Base-by-base conservation (phyloP, 148 eudicot species). In the Silene uniflora region DNA sequence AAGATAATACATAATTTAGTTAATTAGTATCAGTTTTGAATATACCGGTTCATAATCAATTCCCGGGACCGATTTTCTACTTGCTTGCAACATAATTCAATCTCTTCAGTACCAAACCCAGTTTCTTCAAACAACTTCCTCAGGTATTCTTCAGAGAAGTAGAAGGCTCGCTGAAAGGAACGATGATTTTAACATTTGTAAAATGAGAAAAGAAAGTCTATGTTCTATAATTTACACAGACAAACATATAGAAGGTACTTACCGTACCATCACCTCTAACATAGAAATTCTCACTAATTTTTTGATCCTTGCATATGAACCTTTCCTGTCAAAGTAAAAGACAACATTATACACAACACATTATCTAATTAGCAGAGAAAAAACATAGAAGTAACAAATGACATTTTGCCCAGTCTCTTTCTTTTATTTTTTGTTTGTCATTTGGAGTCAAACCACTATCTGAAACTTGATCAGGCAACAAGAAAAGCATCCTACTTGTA, bases 251-350 rank as follows among this genome's bases (percentile, higher is more conserved):
- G 49, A 47, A 18, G 62, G 23, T 69, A 86, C 97, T 89, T 83
- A 95, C 99, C 52, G 97, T 95, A 62, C 97, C 99, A 82, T 95
- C 99, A 32, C 99, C 99, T 82, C 99, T 87, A 77, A 92, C 99
- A 83, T 88, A 95, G 75, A 95, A 95, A 80, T 95, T 92, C 77
- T 95, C 97, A 79, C 99, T 92, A 78, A 95, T 95, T 79, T 86
- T 91, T 76, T 95, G 98, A 82, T 95, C 97, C 85, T 92, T 95
- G 85, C 88, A 81, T 74, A 84, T 85, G 67, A 95, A 84, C 77
- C 99, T 85, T 84, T 95, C 94, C 99, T 95, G 88, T 44, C 67
- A 81, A 14, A 62, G 55, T 11, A 60, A 32, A 76, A 74, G 67
- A 42, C 47, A 60, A 71, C 61, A 24, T 77, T 35, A 82, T 19